A percentile compares a stretch with the other conserved stretches of the same genome.
Evolutionary conservation across 139 green algal species (phyloP).

Genomic region (Prasinococcaceae sp.): DNA sequence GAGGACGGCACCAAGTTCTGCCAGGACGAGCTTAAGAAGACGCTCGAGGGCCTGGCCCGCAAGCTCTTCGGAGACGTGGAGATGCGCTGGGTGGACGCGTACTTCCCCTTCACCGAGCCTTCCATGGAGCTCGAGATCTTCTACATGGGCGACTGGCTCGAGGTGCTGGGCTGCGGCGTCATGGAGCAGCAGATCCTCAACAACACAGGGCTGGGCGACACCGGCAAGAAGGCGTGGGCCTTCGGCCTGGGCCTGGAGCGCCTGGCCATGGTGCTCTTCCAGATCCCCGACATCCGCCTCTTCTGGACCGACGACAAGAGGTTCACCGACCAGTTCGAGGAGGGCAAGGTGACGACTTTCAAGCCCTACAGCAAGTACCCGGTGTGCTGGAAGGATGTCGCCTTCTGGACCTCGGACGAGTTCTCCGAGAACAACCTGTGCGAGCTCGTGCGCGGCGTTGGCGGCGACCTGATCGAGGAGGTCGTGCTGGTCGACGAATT

Average conservation of each 20-base stretch:
- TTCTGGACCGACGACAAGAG: conserved; percentile 85
- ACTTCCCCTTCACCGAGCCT: conserved; percentile 98
- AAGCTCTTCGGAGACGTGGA: conserved; percentile 75
- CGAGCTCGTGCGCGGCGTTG: conserved; percentile 69
- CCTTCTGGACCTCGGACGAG: conserved; percentile 80
- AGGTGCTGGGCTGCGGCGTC: conserved; percentile 95
- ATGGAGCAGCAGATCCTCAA: conserved; percentile 87
- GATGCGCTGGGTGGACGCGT: conserved; percentile 88
- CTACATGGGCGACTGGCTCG: conserved; percentile 92
- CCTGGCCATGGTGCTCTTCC: conserved; percentile 95
- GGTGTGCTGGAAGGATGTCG: conserved; percentile 92
- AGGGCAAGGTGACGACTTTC: conserved; percentile 57
- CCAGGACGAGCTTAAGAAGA: conserved; percentile 70
- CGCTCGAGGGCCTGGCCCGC: conserved; percentile 74
- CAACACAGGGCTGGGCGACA: conserved; percentile 21
- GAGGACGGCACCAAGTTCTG: conserved; percentile 33
- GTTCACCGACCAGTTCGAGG: conserved; percentile 70
- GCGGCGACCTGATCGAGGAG: conserved; percentile 36
- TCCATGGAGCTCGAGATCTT: conserved; percentile 97
- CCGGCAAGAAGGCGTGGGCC: conserved; percentile 69
- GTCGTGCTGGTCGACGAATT: conserved; percentile 89
- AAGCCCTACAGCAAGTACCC: conserved; percentile 94
- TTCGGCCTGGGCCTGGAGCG: conserved; percentile 92
- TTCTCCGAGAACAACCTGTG: conserved; percentile 99
- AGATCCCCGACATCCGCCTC: conserved; percentile 95